A percentile compares a stretch with the other conserved stretches of the same genome.
phyloP scores from a whole-genome alignment of 208 protist species.

The Zelonia costaricensis region DNA sequence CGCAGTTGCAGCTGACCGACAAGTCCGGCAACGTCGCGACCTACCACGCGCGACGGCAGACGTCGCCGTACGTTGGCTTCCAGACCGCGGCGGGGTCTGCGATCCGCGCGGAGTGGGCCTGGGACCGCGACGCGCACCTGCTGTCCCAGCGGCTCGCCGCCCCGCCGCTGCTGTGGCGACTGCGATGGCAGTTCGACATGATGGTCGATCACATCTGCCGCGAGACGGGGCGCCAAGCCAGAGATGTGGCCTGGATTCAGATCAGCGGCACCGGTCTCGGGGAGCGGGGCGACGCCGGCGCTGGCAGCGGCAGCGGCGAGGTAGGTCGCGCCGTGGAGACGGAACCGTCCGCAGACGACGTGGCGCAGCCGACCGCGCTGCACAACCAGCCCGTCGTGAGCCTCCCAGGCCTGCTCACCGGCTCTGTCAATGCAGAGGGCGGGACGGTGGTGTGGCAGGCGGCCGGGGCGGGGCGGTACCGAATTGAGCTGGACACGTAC shows the following conservation, averaged over 20 bases:
- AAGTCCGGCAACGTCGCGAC: constrained; percentile 11
- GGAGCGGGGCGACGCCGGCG: neutral
- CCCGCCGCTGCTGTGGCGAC: constrained; percentile 59
- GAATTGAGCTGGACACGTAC: constrained; percentile 84
- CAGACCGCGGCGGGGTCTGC: constrained; percentile 49
- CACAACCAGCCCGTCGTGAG: neutral
- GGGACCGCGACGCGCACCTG: constrained; percentile 28
- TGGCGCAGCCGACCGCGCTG: neutral
- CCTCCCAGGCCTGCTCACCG: constrained; percentile 46
- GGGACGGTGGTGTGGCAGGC: constrained; percentile 67
- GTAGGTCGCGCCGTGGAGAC: too few species aligned
- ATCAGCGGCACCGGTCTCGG: constrained; percentile 6
- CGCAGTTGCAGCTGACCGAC: constrained; percentile 19
- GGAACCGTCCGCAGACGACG: too few species aligned
- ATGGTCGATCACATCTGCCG: constrained; percentile 55
- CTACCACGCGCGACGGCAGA: constrained; percentile 46
- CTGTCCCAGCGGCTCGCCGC: constrained; percentile 26
- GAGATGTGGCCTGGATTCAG: constrained; percentile 30
- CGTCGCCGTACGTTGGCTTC: constrained; percentile 51
- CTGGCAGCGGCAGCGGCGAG: neutral
- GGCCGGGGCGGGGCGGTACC: constrained; percentile 63
- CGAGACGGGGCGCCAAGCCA: constrained; percentile 18
- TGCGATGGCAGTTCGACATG: constrained; percentile 85
- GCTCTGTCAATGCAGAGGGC: constrained; percentile 26
- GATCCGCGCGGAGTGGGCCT: constrained; percentile 41